Evolutionary conservation across 495 filamentous ascomycete species (phyloP), one percentile per base, ranked within the genome.

Genomic region (Paragyromitra xinjiangensis): DNA sequence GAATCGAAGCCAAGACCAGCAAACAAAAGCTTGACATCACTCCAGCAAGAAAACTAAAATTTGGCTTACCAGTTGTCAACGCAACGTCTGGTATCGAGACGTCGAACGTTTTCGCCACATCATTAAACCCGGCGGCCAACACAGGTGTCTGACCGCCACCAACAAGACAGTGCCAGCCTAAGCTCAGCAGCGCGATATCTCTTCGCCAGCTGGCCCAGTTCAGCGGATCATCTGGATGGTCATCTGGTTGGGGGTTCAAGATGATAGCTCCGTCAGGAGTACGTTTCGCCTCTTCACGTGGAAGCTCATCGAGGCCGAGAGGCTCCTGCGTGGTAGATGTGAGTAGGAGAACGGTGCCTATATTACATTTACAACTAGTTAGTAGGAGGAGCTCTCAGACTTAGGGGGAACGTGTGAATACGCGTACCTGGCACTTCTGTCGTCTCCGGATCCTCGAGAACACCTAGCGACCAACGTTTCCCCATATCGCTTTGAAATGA

Each of bases 121-220:
- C 85, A 19, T 88, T 90, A 83, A 99, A 98, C 6, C 94, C 95
- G 3, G 95, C 95, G 0, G 95, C 95, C 6, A 99, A 86, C 40
- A 97, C 87, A 0, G 95, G 92, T 0, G 95, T 97, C 87, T 97
- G 97, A 44, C 95, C 95, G 19, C 95, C 95, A 68, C 95, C 95
- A 69, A 98, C 86, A 87, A 97, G 90, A 81, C 92, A 97, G 83
- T 96, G 97, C 79, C 97, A 91, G 0, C 95, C 94, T 11, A 99
- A 85, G 0, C 92, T 95, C 6, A 97, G 73, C 77, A 99, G 83
- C 0, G 95, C 93, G 40, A 88, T 81, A 85, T 98, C 93, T 83
- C 95, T 86, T 42, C 93, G 88, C 92, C 92, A 93, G 1, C 86
- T 83, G 1, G 93, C 89, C 95, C 95, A 99, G 79, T 99, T 99